Evolutionary conservation across 2,329 filamentous ascomycete species (phyloP), one percentile per base, ranked within the genome.

Genomic region (Calonectria naviculata): DNA sequence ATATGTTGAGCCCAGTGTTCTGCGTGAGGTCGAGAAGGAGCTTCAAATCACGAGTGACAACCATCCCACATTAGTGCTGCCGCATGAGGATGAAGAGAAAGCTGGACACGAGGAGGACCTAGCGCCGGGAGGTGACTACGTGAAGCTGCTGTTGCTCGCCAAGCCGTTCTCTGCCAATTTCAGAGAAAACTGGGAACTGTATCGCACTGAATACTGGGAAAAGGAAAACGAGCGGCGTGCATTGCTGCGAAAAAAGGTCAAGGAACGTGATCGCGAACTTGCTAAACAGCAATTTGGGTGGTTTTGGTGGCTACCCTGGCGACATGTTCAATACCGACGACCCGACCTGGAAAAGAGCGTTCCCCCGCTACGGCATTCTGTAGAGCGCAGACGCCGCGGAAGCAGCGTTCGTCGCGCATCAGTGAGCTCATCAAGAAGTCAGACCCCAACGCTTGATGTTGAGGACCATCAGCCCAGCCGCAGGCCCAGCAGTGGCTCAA

Each of bases 141-240:
- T 99, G 77, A 97, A 97, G 82, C 89, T 99, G 1, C 87, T 98
- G 21, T 87, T 99, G 9, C 89, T 98, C 13, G 95, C 97, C 1
- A 99, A 99, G 81, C 95, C 95, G 0, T 99, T 99, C 80, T 97
- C 94, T 7, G 93, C 97, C 0, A 95, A 94, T 56, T 99, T 99
- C 80, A 90, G 97, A 24, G 95, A 98, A 82, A 97, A 98, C 75
- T 99, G 97, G 97, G 97, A 99, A 80, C 88, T 96, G 19, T 99
- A 97, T 83, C 90, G 97, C 65, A 92, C 93, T 38, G 95, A 98
- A 71, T 99, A 98, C 84, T 99, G 97, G 97, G 96, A 98, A 78
- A 92, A 92, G 72, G 97, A 99, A 82, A 99, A 99, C 80, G 95
- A 97, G 82, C 92, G 96, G 2, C 91, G 97, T 15, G 90, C 93